These are phyloP conservation scores for Orbilia quercus DNA, from an alignment of 2,329 filamentous ascomycete species.

Conservation along the genomic window DNA sequence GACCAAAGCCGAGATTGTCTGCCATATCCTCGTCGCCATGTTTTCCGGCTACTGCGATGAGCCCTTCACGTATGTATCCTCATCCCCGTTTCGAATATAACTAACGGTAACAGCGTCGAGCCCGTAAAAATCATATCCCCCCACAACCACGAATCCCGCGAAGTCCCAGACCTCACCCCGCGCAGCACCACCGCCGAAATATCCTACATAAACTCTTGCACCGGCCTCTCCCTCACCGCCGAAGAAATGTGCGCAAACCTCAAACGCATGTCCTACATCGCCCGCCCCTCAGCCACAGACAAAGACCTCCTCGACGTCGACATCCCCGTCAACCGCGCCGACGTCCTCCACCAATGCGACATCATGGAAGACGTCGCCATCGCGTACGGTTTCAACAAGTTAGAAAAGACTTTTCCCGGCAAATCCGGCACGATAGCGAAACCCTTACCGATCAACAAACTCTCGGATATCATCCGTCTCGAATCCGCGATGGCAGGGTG, in stretches of 20 bases:
- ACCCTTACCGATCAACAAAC: conserved; percentile 91
- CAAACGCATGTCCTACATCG: conserved; percentile 87
- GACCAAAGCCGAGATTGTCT: conserved; percentile 95
- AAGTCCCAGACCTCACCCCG: conserved; percentile 82
- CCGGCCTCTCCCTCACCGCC: conserved; percentile 80
- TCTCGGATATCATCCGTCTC: conserved; percentile 86
- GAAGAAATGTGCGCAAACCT: conserved; percentile 82
- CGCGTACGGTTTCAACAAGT: conserved; percentile 96
- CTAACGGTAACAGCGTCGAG: conserved; percentile 71
- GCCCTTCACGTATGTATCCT: conserved; percentile 75
- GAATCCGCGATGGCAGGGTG: conserved; percentile 95
- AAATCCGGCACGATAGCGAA: conserved; percentile 87
- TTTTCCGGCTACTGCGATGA: conserved; percentile 92
- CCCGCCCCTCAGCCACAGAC: conserved; percentile 76
- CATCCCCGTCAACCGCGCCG: conserved; percentile 88
- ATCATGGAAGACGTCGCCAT: conserved; percentile 99
- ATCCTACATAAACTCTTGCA: conserved; percentile 93
- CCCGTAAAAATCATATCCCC: conserved; percentile 91
- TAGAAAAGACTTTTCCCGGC: conserved; percentile 86
- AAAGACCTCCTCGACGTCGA: conserved; percentile 80
- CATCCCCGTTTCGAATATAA: conserved; percentile 3
- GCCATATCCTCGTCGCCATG: conserved; percentile 96
- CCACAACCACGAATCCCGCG: conserved; percentile 84
- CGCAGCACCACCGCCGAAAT: conserved; percentile 83
- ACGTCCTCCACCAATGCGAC: conserved; percentile 95